These are phyloP conservation scores for Coccinonectria pachysandricola DNA, from an alignment of 2,329 filamentous ascomycete species.

Conservation along the genomic window DNA sequence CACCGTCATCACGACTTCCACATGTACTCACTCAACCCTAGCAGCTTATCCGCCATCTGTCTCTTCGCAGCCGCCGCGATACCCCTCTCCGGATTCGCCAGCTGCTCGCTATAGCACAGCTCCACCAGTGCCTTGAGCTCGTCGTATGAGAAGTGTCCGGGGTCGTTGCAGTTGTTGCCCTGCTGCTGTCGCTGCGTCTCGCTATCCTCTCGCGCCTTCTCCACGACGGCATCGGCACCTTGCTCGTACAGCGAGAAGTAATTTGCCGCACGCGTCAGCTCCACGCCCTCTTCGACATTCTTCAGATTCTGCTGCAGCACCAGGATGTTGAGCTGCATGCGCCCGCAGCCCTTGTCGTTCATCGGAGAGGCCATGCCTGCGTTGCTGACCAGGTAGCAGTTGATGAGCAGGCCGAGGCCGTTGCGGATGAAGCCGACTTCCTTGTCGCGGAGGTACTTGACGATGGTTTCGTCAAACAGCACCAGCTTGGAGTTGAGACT, in stretches of 20 bases:
- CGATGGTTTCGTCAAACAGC: conserved; percentile 75
- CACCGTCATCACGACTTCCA: conserved; percentile 39
- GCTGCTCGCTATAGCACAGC: conserved; percentile 56
- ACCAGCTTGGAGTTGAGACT: conserved; percentile 74
- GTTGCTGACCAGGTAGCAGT: conserved; percentile 66
- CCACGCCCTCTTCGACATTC: conserved; percentile 68
- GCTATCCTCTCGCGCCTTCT: conserved; percentile 43
- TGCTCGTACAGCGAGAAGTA: conserved; percentile 61
- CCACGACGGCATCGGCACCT: conserved; percentile 55
- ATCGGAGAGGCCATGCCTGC: conserved; percentile 65
- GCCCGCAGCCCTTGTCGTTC: conserved; percentile 72
- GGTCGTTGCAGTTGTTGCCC: conserved; percentile 21
- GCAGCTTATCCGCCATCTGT: conserved; percentile 58
- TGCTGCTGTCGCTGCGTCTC: conserved; percentile 27
- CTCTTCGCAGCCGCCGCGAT: conserved; percentile 57
- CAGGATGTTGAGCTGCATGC: conserved; percentile 87
- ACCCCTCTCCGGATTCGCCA: conserved; percentile 57
- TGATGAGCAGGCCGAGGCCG: conserved; percentile 68
- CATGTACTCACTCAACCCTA: conserved; percentile 62
- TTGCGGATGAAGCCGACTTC: conserved; percentile 68
- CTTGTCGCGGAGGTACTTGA: conserved; percentile 57
- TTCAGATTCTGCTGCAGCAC: conserved; percentile 96
- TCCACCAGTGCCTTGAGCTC: conserved; percentile 57
- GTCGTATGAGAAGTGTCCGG: conserved; percentile 49
- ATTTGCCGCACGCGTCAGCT: conserved; percentile 50